Conservation (phyloP, 352 stramenopile species). For the Phytopythium sindhum region DNA sequence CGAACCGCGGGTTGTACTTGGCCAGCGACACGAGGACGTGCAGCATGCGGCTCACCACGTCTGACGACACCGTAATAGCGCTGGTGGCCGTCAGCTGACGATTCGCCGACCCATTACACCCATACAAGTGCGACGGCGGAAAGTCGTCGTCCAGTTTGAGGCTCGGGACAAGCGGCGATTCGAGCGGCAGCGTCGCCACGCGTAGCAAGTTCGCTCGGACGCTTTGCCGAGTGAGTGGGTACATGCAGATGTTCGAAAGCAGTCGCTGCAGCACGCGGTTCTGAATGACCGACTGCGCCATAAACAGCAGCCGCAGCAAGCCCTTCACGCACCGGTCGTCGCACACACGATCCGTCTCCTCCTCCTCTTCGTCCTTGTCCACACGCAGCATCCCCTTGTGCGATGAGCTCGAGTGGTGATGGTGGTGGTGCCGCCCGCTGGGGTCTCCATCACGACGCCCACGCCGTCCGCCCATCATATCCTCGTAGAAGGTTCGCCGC, state of each 20-base stretch:
- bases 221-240: constrained; percentile 61
- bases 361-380: constrained; percentile 72
- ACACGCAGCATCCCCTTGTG: constrained; percentile 67
- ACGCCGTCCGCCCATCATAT: constrained; percentile 31
- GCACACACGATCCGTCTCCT: constrained; percentile 52
- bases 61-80: constrained; percentile 46
- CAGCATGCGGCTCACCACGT: constrained; percentile 90
- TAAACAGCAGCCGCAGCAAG: constrained; percentile 73
- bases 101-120: constrained; percentile 29
- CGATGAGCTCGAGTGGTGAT: constrained; percentile 12
- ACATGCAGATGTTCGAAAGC: constrained; percentile 75
- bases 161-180: constrained; percentile 29
- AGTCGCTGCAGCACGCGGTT: constrained; percentile 81
- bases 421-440: constrained; percentile 18
- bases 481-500: constrained; percentile 35
- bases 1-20: constrained; percentile 91
- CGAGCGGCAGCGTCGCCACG: constrained; percentile 53
- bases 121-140: constrained; percentile 53
- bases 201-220: constrained; percentile 63
- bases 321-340: constrained; percentile 63
- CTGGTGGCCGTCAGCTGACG: constrained; percentile 4
- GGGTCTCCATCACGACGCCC: constrained; percentile 34
- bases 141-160: constrained; percentile 48
- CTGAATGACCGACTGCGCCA: constrained; percentile 77
- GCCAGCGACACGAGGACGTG: constrained; percentile 82